These are phyloP conservation scores for Craterostigma plantagineum DNA, from an alignment of 257 asterid species.

Conservation along the genomic window DNA sequence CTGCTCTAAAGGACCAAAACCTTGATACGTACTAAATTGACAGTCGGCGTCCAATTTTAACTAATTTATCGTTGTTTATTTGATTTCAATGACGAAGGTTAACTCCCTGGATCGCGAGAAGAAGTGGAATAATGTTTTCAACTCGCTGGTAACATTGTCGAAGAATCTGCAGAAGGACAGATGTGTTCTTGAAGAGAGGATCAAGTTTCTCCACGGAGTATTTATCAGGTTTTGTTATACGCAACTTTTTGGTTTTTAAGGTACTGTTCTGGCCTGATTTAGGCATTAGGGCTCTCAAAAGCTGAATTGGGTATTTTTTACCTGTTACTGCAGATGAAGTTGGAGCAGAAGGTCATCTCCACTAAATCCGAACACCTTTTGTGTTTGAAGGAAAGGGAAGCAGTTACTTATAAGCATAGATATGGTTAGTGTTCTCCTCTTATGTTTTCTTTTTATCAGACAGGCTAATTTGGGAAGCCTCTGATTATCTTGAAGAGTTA, in stretches of 20 bases:
- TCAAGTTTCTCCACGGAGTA: slow-evolving; percentile 16
- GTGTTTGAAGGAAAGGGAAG: slow-evolving; percentile 46
- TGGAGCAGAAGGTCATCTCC: slow-evolving; percentile 28
- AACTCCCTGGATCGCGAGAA: slow-evolving; percentile 19
- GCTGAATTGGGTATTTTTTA: slow-evolving; percentile 17
- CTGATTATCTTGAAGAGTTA: not conserved
- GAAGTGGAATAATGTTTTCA: slow-evolving; percentile 36
- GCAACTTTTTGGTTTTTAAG: not conserved
- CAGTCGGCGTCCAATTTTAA: too few relatives aligned
- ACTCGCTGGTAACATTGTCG: slow-evolving; percentile 24
- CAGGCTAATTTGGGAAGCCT: not conserved
- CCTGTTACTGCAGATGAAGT: slow-evolving; percentile 23
- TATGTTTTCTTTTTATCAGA: not conserved
- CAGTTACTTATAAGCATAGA: slow-evolving; percentile 28
- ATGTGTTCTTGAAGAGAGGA: slow-evolving; percentile 30
- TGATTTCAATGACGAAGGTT: too few relatives aligned
- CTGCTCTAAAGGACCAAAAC: too few relatives aligned
- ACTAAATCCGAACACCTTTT: slow-evolving; percentile 24
- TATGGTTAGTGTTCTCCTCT: slow-evolving; percentile 28
- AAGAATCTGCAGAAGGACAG: slow-evolving; percentile 31
- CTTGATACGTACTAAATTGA: too few relatives aligned
- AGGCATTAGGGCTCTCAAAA: slow-evolving; percentile 13
- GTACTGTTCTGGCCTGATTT: slow-evolving; percentile 1
- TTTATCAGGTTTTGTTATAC: slow-evolving; percentile 32
- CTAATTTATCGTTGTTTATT: too few relatives aligned